Conservation (phyloP, 768 basidiomycete genomes). For the Neoboletus subvelutipes region DNA sequence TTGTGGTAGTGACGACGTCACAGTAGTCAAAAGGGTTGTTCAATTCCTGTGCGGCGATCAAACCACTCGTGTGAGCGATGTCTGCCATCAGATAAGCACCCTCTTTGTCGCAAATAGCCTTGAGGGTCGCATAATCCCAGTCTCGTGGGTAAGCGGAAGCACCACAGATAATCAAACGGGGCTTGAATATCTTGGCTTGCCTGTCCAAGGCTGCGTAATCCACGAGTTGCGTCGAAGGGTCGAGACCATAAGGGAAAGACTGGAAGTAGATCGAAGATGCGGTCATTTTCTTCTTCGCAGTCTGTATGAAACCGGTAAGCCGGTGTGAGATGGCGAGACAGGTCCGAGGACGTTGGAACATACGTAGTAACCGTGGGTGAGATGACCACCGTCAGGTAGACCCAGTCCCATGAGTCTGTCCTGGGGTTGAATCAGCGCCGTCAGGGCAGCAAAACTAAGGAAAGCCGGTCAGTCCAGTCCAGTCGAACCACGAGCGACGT, state of each 20-base stretch:
- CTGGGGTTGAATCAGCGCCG: slow-evolving; percentile 93
- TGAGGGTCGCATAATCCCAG: slow-evolving; percentile 90
- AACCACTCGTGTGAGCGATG: slow-evolving; percentile 96
- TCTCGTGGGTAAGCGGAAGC: slow-evolving; percentile 98
- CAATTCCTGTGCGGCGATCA: slow-evolving; percentile 89
- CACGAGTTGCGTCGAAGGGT: slow-evolving; percentile 80
- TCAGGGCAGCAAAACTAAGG: slow-evolving; percentile 89
- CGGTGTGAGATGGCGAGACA: background rate
- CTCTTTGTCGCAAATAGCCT: slow-evolving; percentile 79
- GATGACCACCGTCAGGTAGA: slow-evolving; percentile 94
- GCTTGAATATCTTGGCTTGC: slow-evolving; percentile 95
- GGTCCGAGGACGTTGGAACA: slow-evolving; percentile 25
- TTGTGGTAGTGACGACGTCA: slow-evolving; percentile 97
- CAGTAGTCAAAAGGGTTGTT: slow-evolving; percentile 93
- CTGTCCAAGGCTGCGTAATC: slow-evolving; percentile 80
- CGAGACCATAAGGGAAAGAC: slow-evolving; percentile 89
- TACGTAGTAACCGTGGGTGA: slow-evolving; percentile 97
- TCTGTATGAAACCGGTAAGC: slow-evolving; percentile 43
- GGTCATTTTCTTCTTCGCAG: slow-evolving; percentile 99
- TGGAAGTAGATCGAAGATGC: slow-evolving; percentile 99
- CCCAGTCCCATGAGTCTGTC: slow-evolving; percentile 99
- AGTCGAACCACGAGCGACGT: background rate
- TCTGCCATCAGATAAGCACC: slow-evolving; percentile 94
- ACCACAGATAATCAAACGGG: slow-evolving; percentile 93
- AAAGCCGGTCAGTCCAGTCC: slow-evolving; percentile 11